These are phyloP conservation scores for Penicillium sp. DNA, from an alignment of 2,329 filamentous ascomycete genomes.

Conservation along the genomic window DNA sequence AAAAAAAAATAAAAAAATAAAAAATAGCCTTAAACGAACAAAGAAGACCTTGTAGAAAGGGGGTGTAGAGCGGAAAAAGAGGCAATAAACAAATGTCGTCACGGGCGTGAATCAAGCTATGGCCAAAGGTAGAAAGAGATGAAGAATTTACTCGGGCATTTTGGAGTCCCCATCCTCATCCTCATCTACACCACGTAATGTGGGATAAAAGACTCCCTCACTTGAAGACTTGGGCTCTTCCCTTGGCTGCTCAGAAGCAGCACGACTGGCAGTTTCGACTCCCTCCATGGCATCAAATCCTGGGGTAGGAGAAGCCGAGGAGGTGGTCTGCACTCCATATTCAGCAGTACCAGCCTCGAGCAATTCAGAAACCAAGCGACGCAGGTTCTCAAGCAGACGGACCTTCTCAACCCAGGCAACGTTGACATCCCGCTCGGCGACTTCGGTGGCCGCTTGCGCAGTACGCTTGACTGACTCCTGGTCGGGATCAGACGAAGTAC, in stretches of 20 bases:
- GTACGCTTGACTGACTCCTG: conserved; percentile 36
- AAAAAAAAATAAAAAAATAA: neutral
- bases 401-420: conserved; percentile 66
- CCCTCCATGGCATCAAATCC: conserved; percentile 31
- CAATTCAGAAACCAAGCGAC: conserved; percentile 57
- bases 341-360: conserved; percentile 48
- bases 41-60: neutral
- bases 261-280: conserved; percentile 35
- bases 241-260: conserved; percentile 48
- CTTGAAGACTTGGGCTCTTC: conserved; percentile 28
- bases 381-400: conserved; percentile 61
- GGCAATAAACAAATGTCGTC: conserved; percentile 17
- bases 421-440: conserved; percentile 42
- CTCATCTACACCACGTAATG: conserved; percentile 34
- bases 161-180: conserved; percentile 40
- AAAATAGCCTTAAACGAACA: neutral
- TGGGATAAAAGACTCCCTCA: conserved; percentile 35
- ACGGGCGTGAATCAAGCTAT: conserved; percentile 19
- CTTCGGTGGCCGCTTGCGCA: conserved; percentile 41
- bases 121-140: neutral
- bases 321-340: conserved; percentile 17
- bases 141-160: conserved; percentile 30
- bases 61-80: conserved; percentile 4
- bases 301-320: conserved; percentile 19
- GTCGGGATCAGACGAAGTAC: conserved; percentile 31